Percentiles rank a stretch among this genome's conserved stretches.
phyloP scores from a whole-genome alignment of 345 rosid genomes.

The Gynandropsis gynandra region DNA sequence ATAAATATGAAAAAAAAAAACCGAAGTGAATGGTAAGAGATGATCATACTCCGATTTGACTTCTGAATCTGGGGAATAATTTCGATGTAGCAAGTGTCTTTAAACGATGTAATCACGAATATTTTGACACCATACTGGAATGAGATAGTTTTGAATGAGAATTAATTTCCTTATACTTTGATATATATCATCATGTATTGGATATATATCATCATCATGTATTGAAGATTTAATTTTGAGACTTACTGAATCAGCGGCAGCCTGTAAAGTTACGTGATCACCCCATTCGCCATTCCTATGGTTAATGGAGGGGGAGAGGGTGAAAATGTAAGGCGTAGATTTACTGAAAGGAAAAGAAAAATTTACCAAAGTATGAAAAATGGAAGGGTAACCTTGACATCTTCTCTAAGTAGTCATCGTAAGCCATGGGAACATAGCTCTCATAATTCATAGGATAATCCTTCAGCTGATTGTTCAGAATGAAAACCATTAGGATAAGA shows the following conservation, averaged over 20 bases:
- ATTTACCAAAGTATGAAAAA: not conserved
- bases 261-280: conserved; percentile 10
- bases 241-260: conserved; percentile 9
- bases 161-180: no score
- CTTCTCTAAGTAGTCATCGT: conserved; percentile 29
- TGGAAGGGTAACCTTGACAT: conserved; percentile 26
- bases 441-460: conserved; percentile 26
- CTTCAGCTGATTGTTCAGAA: conserved; percentile 24
- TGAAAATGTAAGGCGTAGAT: not conserved
- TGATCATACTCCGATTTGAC: conserved; percentile 41
- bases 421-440: conserved; percentile 35
- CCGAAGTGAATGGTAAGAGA: not conserved
- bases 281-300: conserved; percentile 12
- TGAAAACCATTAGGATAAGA: no score
- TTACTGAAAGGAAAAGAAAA: not conserved
- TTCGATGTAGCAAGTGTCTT: conserved; percentile 62
- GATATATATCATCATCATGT: no score
- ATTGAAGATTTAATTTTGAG: not conserved
- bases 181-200: no score
- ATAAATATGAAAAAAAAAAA: not conserved
- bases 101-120: conserved; percentile 57
- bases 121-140: conserved; percentile 57
- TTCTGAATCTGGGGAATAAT: conserved; percentile 41
- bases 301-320: not conserved
- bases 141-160: conserved; percentile 14